Evolutionary conservation across 331 rosid genomes (phyloP), one percentile per base, ranked within the genome.

Genomic region (Arachis monticola): DNA sequence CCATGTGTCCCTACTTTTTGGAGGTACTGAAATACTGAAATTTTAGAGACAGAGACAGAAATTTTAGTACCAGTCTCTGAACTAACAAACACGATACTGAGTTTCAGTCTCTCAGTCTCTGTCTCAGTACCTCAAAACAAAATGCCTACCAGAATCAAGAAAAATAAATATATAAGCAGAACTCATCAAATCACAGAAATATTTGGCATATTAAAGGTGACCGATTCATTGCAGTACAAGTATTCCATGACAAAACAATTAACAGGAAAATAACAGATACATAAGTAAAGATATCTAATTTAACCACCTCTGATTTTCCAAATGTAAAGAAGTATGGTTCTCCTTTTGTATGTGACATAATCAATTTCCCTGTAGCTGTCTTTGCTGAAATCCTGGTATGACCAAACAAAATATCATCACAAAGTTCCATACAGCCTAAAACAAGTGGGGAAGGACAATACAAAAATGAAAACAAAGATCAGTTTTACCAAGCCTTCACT

Each of bases 241-340:
- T 32, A 59, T 45, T 68, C 61, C 40, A 64, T 46, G 12, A 52
- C 52, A 57, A 60, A 44, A 41, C 8, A 59, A 71, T 44, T 45
- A 13, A 13, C 4, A 47, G 7, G 11, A 70, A 17, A 5, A 42
- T 14, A 45, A 4, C n/a, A 12, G 13, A 51, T 2, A 11, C 2
- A 48, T 9, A 12, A 51, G 22, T 7, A 51, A 51, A 27, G 30
- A 27, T 27, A 27, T 27, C 30, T 27, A 10, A 42, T 70, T 58
- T 22, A 80, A 81, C 63, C 63, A 95, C 99, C 97, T 92, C 93
- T 3, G 92, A 92, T 88, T 92, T 92, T 73, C 99, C 99, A 78
- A 88, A 87, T 75, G 96, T 92, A 65, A 95, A 95, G 82, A 85
- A 88, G 78, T 86, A 85, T 17, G 92, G 97, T 61, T 92, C 99